Evolutionary conservation across 495 filamentous ascomycete genomes (phyloP), one percentile per base, ranked within the genome.

Genomic region (Neurospora tetraspora): DNA sequence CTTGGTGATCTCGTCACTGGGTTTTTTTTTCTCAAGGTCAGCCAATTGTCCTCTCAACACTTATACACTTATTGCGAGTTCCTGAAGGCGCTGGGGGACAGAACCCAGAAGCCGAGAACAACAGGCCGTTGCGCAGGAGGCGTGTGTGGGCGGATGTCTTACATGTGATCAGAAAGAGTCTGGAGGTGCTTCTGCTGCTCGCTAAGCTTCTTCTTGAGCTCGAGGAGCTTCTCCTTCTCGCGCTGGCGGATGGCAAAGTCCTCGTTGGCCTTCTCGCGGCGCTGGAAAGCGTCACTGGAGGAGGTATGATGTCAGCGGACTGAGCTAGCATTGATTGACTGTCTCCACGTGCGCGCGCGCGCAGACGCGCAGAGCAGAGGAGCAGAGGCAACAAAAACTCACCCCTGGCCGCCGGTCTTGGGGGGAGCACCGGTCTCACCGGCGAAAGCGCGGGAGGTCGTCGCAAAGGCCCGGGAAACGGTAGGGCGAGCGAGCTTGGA

Each of bases 211-310:
- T 90, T 88, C 83, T 88, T 90, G 73, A 98, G 88, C 78, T 84
- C 81, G 27, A 91, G 79, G 70, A 89, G 89, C 92, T 97, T 97
- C 83, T 91, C 88, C 81, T 88, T 85, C 88, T 99, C 96, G 77
- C 92, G 90, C 85, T 92, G 85, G 70, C 88, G 85, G 82, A 99
- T 92, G 85, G 92, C 91, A 74, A 87, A 87, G 79, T 92, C 89
- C 84, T 99, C 96, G 79, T 86, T 86, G 73, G 95, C 95, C 74
- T 90, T 90, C 84, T 99, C 96, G 76, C 96, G 93, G 80, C 90
- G 89, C 80, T 91, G 91, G 88, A 97, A 99, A 69, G 91, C 86
- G 80, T 99, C 96, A 73, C 94, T 95, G 74, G 47, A 27, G 10
- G 47, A 9, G 9, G 42, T 39, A 12, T 39, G 8, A 34, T 73